Conservation (phyloP, 164 flowering plant species). For the Taxillus chinensis region DNA sequence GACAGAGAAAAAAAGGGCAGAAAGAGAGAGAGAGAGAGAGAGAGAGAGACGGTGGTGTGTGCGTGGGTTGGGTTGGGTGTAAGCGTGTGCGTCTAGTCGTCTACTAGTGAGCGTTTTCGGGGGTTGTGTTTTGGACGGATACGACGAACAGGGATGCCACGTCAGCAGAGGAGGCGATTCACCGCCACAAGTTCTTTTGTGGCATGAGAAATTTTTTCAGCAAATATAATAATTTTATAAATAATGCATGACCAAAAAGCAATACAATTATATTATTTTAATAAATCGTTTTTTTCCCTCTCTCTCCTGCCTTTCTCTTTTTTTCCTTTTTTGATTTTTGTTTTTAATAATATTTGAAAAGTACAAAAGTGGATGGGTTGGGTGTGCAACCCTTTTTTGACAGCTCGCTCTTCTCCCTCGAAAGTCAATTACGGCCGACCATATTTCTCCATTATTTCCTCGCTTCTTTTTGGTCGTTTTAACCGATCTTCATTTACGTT, state of each 20-base stretch:
- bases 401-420: slow-evolving; percentile 16
- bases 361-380: slow-evolving; percentile 10
- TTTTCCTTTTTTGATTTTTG: slow-evolving; percentile 7
- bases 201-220: slow-evolving; percentile 10
- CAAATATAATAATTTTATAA: no score
- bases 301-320: background rate
- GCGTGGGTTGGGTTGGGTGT: slow-evolving; percentile 3
- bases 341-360: slow-evolving; percentile 10
- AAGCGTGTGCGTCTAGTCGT: slow-evolving; percentile 4
- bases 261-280: no score
- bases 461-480: no score
- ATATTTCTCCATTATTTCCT: no score
- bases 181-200: slow-evolving; percentile 29
- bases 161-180: slow-evolving; percentile 17
- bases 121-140: slow-evolving; percentile 12
- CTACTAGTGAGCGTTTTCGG: background rate
- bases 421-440: background rate
- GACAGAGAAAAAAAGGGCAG: background rate
- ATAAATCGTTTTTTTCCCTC: no score
- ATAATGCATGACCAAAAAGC: no score
- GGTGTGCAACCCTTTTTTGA: slow-evolving; percentile 6
- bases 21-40: slow-evolving; percentile 6
- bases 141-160: slow-evolving; percentile 17
- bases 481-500: no score
- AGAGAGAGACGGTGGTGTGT: slow-evolving; percentile 10